Base-by-base conservation (phyloP, 106 monocot genomes). In the Iris macrosiphon region DNA sequence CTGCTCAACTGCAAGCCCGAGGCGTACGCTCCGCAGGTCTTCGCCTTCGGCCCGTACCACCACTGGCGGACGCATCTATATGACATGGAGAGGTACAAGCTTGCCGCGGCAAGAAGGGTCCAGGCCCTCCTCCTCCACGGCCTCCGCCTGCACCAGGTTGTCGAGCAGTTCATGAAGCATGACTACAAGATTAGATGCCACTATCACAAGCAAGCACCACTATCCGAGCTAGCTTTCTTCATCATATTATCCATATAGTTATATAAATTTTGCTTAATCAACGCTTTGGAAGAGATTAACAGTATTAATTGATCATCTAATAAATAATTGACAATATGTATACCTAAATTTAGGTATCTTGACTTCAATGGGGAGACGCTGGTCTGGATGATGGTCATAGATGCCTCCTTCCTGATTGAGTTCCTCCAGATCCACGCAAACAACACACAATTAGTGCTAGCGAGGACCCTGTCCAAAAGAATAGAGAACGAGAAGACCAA, bases 31-130 rank as follows among this genome's bases (percentile, higher is more conserved):
- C 89, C 89, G 0, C 89, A 89, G 45, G 31, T 81, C 17, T 58
- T 89, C 29, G 79, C 83, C 8, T n/a, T 89, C 8, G 83, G 89
- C 2, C 89, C 89, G 0, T 83, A 89, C 74, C 89, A 89, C 49
- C 83, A 74, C 19, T 69, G 73, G 70, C 44, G 40, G 4, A 69
- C 79, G 1, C 61, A 89, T 47, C 56, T 83, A 31, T 64, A 69
- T 23, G 79, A 75, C 16, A 88, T 76, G 88, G 88, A 88, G 64
- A 12, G 69, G 20, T 79, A 73, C 68, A 88, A 88, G 67, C 72
- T 79, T 31, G 49, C 69, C 18, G 52, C 89, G 4, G 79, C 83
- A 15, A 69, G 72, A 42, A 40, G 73, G 8, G 40, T 48, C 11
- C 47, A 70, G 38, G 65, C 43, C 29, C 50, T 50, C 4, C 24